Base-by-base conservation (phyloP, 139 green algal genomes). In the Diplosphaera chodatii region DNA sequence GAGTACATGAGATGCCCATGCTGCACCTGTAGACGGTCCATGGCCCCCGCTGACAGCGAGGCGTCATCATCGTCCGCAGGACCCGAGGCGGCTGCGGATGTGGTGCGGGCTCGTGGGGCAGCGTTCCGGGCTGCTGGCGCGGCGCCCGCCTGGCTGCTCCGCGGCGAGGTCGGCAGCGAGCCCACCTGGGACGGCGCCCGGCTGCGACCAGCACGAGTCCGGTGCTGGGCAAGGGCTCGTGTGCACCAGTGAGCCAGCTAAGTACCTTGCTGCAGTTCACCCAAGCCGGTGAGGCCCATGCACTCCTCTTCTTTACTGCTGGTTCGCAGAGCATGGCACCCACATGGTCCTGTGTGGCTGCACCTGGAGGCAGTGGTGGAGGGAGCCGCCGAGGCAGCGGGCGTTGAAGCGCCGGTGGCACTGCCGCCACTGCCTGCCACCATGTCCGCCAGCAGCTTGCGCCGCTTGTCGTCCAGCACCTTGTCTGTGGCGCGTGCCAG, bases 381-480 rank as follows among this genome's bases (percentile, higher is more conserved):
- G 65, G 40, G n/a, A 23, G 64, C 23, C 22, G 18, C 48, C 27
- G 64, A 55, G 5, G 66, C 34, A 10, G 30, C 30, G 21, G 16
- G 62, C 65, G 31, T 68, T 16, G 34, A 55, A 40, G 73, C 63
- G 4, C 40, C 31, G 40, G 64, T 41, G 63, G 67, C 65, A 37
- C 66, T 64, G 3, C 63, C 68, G 66, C 75, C 67, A 8, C 85
- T 85, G 32, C 76, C 80, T 30, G 77, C 68, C 22, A 91, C 59
- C 83, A 91, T 83, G 16, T 94, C 83, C 65, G 92, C 82, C 56
- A 96, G 77, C 73, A 87, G 87, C 82, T 91, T 92, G 69, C 87
- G 90, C n/a, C 85, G 79, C 4, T 28, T 68, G 8, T 94, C 89
- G 69, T 96, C 90, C 72, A 96, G 72, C 48, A 59, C 48, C 62